Evolutionary conservation across 2,329 filamentous ascomycete genomes (phyloP).

Genomic region (Beauveria varroae): DNA sequence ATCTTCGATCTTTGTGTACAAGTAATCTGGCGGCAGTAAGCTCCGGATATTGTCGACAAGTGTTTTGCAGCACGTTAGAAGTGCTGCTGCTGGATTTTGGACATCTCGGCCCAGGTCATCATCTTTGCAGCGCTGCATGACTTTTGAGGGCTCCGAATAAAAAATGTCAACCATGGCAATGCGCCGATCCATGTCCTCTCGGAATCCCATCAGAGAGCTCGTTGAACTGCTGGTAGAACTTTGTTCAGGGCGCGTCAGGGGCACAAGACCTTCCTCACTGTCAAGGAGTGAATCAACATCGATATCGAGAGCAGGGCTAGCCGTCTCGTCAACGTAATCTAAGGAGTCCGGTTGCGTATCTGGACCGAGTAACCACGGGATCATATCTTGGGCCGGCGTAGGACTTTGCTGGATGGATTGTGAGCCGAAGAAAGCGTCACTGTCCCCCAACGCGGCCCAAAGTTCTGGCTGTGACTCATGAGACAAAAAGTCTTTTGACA

Average conservation of each 20-base stretch:
- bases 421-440: constrained; percentile 1
- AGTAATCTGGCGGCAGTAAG: background rate
- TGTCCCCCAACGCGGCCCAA: background rate
- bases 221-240: background rate
- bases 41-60: constrained; percentile 11
- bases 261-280: background rate
- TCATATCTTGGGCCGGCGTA: constrained; percentile 15
- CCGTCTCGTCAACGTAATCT: background rate
- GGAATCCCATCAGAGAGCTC: background rate
- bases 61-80: constrained; percentile 13
- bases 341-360: background rate
- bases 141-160: constrained; percentile 12
- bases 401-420: constrained; percentile 12
- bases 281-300: background rate
- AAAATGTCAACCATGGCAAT: constrained; percentile 12
- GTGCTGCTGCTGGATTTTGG: constrained; percentile 14
- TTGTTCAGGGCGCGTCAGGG: background rate
- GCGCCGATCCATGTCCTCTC: background rate
- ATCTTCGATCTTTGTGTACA: background rate
- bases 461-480: background rate
- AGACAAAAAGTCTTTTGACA: background rate
- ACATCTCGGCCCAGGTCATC: constrained; percentile 8
- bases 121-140: constrained; percentile 14
- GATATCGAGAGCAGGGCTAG: background rate
- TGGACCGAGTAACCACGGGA: constrained; percentile 7